Evolutionary conservation across 2,329 filamentous ascomycete species (phyloP).

Genomic region (Aureobasidium subglaciale): DNA sequence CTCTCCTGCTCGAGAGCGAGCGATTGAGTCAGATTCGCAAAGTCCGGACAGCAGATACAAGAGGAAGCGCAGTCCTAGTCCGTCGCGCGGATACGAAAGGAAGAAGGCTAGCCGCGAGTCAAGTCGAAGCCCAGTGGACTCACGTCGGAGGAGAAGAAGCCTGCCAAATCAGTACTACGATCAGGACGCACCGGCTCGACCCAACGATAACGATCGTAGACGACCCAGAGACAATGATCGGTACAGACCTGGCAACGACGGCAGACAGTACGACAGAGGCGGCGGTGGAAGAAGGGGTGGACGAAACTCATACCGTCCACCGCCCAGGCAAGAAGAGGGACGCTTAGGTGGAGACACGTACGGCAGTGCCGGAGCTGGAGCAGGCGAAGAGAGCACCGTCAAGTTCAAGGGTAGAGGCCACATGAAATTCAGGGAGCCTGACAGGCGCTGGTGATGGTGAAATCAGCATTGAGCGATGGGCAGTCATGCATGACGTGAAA

Average conservation of each 20-base stretch:
- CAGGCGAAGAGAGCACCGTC: slow-evolving; percentile 25
- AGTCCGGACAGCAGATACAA: slow-evolving; percentile 27
- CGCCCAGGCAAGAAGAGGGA: slow-evolving; percentile 33
- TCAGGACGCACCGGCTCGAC: slow-evolving; percentile 17
- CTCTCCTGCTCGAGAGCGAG: slow-evolving; percentile 22
- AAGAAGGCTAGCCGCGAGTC: slow-evolving; percentile 15
- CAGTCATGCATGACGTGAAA: background rate
- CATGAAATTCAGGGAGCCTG: slow-evolving; percentile 32
- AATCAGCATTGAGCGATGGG: no score
- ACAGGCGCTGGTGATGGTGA: slow-evolving; percentile 13
- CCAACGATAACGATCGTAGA: slow-evolving; percentile 17
- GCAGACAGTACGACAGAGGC: slow-evolving; percentile 12
- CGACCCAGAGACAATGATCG: slow-evolving; percentile 22
- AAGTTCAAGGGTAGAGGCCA: slow-evolving; percentile 36
- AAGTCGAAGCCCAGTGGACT: slow-evolving; percentile 15
- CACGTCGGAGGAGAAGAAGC: slow-evolving; percentile 30
- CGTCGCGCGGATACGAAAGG: slow-evolving; percentile 24
- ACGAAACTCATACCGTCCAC: slow-evolving; percentile 18
- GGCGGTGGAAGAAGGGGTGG: slow-evolving; percentile 28
- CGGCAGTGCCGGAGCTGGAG: slow-evolving; percentile 19
- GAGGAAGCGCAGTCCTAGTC: slow-evolving; percentile 27
- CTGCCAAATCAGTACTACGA: slow-evolving; percentile 31
- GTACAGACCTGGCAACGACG: slow-evolving; percentile 6
- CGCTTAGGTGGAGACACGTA: slow-evolving; percentile 28
- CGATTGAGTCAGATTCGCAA: slow-evolving; percentile 22